phyloP scores from a whole-genome alignment of 768 basidiomycete genomes.

The Exidia glandulosa region DNA sequence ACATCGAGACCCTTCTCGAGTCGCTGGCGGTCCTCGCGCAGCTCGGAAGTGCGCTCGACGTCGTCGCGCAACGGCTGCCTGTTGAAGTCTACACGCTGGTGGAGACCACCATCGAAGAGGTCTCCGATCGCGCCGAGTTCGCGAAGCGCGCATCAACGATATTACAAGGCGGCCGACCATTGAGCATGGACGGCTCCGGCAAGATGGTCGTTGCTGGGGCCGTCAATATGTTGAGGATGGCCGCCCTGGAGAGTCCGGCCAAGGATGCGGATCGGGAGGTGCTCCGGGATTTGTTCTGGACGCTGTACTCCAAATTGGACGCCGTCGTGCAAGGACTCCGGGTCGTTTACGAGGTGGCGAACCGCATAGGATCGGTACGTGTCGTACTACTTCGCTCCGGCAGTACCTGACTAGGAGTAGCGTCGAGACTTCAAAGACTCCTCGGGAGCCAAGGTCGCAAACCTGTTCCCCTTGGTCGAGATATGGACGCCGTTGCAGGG shows the following conservation, averaged over 20 bases:
- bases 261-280: constrained; percentile 76
- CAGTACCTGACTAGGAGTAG: constrained; percentile 25
- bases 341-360: constrained; percentile 82
- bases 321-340: constrained; percentile 87
- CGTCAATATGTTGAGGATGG: constrained; percentile 42
- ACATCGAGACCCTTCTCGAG: constrained; percentile 87
- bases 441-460: constrained; percentile 62
- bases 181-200: background rate
- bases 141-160: constrained; percentile 32
- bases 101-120: constrained; percentile 81
- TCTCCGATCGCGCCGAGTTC: constrained; percentile 81
- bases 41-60: constrained; percentile 74
- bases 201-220: background rate
- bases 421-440: constrained; percentile 86
- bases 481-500: constrained; percentile 81
- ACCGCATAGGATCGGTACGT: constrained; percentile 83
- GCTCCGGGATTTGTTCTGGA: constrained; percentile 91
- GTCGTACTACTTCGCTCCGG: background rate
- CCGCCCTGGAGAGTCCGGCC: constrained; percentile 61
- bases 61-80: constrained; percentile 69
- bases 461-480: constrained; percentile 74
- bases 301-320: constrained; percentile 87
- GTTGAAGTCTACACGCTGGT: constrained; percentile 77
- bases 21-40: constrained; percentile 87
- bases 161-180: background rate